These are phyloP conservation scores for Cryptosporidium parvum DNA, from an alignment of 169 alveolate species.

Conservation along the genomic window DNA sequence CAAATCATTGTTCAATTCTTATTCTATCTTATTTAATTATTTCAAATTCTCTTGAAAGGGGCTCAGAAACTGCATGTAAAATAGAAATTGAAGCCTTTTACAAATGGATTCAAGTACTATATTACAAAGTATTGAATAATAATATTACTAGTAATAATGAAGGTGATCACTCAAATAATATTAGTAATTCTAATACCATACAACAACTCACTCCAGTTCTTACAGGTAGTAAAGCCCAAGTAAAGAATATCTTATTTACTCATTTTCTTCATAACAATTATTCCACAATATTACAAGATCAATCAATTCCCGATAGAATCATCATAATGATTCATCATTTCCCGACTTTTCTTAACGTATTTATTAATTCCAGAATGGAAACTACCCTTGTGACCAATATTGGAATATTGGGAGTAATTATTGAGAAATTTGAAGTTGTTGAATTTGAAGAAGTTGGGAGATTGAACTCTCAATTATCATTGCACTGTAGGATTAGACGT, in stretches of 20 bases:
- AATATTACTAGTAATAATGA: background rate
- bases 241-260: slow-evolving; percentile 18
- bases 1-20: slow-evolving; percentile 5
- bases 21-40: slow-evolving; percentile 28
- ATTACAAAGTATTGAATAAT: background rate
- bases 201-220: background rate
- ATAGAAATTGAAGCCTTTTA: slow-evolving; percentile 21
- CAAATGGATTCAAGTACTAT: slow-evolving; percentile 22
- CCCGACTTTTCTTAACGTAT: slow-evolving; percentile 16
- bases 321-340: slow-evolving; percentile 32
- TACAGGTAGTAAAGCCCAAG: background rate
- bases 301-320: background rate
- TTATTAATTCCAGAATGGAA: slow-evolving; percentile 16
- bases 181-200: background rate
- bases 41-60: slow-evolving; percentile 9
- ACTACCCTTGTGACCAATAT: slow-evolving; percentile 1
- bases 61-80: background rate
- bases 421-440: slow-evolving; percentile 23
- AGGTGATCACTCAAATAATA: background rate
- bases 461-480: slow-evolving; percentile 5
- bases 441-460: slow-evolving; percentile 26
- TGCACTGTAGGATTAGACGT: slow-evolving; percentile 10
- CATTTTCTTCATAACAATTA: slow-evolving; percentile 37
- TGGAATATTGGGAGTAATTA: slow-evolving; percentile 28
- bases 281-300: slow-evolving; percentile 23